Evolutionary conservation across 257 asterid genomes (phyloP), one percentile per base, ranked within the genome.

Genomic region (Echites panduratus): DNA sequence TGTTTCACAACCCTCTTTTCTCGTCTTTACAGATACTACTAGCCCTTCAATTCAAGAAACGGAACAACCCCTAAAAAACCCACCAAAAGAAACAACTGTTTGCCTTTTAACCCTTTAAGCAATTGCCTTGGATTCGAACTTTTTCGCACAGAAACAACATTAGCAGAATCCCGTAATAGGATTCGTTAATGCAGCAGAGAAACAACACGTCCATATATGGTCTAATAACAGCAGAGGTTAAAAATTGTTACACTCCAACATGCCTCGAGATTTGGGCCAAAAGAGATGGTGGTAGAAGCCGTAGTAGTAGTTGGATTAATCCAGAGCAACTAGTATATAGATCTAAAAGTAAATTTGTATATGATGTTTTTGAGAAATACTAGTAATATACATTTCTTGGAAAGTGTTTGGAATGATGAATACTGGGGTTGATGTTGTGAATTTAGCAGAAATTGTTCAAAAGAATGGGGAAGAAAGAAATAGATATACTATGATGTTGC

Each of bases 191-290:
- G n/a, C 63, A 29, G n/a, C 63, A 29, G 10, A 41, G 13, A 49
- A 38, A 69, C 27, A 50, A 22, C 27, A 45, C 5, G 5, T 38
- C 16, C 24, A 61, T 22, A 62, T 47, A 27, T 7, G 44, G 56
- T 44, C 58, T 35, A 65, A 13, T 27, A 9, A 62, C 49, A 47
- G 29, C 24, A 5, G 17, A 66, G 35, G 17, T 8, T 1, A 1
- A 65, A 72, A 58, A 38, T 61, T 62, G 69, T 69, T 71, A 68
- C 83, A 77, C n/a, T n/a, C n/a, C n/a, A n/a, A n/a, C n/a, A n/a
- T 77, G 86, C 91, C 97, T 88, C 90, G 95, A 85, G 89, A 87
- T 88, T 80, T 78, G 93, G 68, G 77, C 82, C 77, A 80, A 68
- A 74, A 41, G 4, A 71, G 17, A 9, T 59, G 8, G 27, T 2